Conservation (phyloP, 495 filamentous ascomycete genomes). For the Talaromyces liani region DNA sequence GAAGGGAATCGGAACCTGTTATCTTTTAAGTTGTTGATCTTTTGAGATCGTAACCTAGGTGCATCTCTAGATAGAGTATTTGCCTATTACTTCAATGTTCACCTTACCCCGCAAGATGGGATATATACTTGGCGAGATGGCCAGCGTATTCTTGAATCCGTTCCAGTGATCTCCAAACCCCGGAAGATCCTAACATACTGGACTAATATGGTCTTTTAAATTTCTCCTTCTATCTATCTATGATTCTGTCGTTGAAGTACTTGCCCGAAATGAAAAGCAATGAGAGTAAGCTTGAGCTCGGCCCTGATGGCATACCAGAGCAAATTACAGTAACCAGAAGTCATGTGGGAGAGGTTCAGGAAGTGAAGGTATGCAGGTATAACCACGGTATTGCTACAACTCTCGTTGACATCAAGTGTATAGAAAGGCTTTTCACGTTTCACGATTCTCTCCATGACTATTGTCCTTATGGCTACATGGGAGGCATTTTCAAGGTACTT, state of each 20-base stretch:
- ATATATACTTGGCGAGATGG: background rate
- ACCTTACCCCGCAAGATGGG: background rate
- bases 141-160: background rate
- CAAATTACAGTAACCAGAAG: background rate
- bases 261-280: background rate
- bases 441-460: background rate
- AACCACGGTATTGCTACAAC: background rate
- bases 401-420: background rate
- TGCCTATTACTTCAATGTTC: background rate
- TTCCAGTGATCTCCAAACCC: background rate
- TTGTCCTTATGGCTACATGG: background rate
- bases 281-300: background rate
- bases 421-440: background rate
- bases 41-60: background rate
- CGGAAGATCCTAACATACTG: background rate
- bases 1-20: background rate
- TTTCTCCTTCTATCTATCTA: background rate
- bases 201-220: background rate
- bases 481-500: background rate
- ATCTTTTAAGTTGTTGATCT: background rate
- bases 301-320: background rate
- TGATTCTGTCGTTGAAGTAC: background rate
- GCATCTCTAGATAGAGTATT: background rate
- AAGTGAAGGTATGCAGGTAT: background rate
- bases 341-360: background rate